Percentiles rank a stretch among this genome's conserved stretches.
Conservation (phyloP, 1,139 yeast genomes). For the Pichiaceae sp. region DNA sequence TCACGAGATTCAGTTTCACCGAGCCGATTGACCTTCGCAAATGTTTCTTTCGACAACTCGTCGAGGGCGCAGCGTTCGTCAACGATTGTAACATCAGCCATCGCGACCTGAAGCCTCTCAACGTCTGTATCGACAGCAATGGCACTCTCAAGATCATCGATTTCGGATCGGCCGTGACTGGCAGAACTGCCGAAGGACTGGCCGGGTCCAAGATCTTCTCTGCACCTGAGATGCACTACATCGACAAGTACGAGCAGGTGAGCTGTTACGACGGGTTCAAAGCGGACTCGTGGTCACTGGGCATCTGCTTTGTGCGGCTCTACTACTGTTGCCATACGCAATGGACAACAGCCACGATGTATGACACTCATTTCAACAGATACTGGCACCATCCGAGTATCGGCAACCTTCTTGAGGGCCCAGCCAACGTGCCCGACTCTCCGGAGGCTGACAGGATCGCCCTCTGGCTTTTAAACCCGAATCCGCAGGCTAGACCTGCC, state of each 20-base stretch:
- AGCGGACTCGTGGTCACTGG: constrained; percentile 45
- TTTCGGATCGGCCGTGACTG: constrained; percentile 37
- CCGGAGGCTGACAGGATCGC: no score
- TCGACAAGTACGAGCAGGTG: constrained; percentile 4
- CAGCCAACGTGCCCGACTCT: background rate
- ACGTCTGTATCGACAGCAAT: constrained; percentile 37
- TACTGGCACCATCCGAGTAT: background rate
- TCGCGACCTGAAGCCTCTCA: constrained; percentile 46
- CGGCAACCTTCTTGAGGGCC: constrained; percentile 6
- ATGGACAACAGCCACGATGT: constrained; percentile 20
- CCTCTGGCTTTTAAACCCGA: background rate
- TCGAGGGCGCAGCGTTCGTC: constrained; percentile 32
- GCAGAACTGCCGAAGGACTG: constrained; percentile 28
- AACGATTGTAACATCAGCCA: constrained; percentile 42
- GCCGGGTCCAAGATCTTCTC: constrained; percentile 40
- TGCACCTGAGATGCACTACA: constrained; percentile 38
- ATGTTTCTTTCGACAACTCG: constrained; percentile 40
- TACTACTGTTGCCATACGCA: constrained; percentile 16
- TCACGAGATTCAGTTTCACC: constrained; percentile 28
- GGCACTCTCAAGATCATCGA: constrained; percentile 47
- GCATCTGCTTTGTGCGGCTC: constrained; percentile 32
- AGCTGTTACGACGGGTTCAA: constrained; percentile 33
- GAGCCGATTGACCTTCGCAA: constrained; percentile 24
- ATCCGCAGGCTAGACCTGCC: background rate
- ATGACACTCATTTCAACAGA: background rate